A percentile compares a stretch with the other conserved stretches of the same genome.
Conservation (phyloP, 2,329 filamentous ascomycete species). For the Ciborinia camelliae region DNA sequence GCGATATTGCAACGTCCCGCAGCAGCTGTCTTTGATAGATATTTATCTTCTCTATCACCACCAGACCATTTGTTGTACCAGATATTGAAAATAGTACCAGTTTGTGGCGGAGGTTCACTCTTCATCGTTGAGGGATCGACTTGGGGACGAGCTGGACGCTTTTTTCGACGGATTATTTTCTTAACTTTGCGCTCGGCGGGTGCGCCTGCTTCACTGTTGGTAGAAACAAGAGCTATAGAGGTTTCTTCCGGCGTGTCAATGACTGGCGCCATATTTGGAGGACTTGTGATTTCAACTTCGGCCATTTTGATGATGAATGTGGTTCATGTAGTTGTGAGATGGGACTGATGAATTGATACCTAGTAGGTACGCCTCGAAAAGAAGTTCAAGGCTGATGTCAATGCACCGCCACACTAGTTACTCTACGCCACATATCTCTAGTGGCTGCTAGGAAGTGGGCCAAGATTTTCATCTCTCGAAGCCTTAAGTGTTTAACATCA, state of each 20-base stretch:
- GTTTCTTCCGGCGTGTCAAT: conserved; percentile 22
- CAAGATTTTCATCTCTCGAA: background rate
- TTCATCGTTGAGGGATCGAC: conserved; percentile 81
- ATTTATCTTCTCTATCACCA: conserved; percentile 90
- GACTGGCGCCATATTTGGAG: conserved; percentile 25
- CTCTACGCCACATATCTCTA: conserved; percentile 1
- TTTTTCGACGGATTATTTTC: conserved; percentile 89
- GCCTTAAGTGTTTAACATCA: background rate
- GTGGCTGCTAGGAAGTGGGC: background rate
- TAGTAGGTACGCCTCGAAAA: too few relatives aligned
- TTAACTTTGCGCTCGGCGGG: conserved; percentile 61
- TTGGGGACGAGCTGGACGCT: conserved; percentile 83
- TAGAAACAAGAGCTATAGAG: conserved; percentile 32
- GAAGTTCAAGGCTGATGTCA: conserved; percentile 21
- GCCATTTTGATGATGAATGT: conserved; percentile 26
- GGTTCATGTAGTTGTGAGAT: conserved; percentile 15
- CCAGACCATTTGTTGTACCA: conserved; percentile 99
- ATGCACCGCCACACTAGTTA: conserved; percentile 3
- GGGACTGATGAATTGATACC: too few relatives aligned
- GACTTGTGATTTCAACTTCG: conserved; percentile 31
- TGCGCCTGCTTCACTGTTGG: conserved; percentile 31
- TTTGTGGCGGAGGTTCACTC: conserved; percentile 83
- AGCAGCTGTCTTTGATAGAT: conserved; percentile 77
- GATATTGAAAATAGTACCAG: conserved; percentile 94
- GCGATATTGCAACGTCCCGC: conserved; percentile 84